phyloP scores from a whole-genome alignment of 768 basidiomycete species.

The Exidia glandulosa region DNA sequence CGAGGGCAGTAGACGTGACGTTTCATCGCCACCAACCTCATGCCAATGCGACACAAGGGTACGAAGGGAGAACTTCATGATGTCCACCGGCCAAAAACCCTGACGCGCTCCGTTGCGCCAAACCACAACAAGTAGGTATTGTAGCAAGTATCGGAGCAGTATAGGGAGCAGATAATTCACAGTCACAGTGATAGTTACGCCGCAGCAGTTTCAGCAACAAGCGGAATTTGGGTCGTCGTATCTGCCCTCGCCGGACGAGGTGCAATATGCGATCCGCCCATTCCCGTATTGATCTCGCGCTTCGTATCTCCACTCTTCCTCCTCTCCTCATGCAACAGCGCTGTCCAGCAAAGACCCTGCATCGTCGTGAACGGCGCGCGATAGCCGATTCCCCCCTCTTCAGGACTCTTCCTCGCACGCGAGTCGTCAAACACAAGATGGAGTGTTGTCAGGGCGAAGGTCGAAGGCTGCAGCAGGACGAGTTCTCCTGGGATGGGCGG shows the following conservation, averaged over 20 bases:
- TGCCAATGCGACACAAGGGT: no score
- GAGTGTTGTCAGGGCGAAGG: constrained; percentile 40
- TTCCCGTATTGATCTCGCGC: background rate
- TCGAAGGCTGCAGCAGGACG: constrained; percentile 46
- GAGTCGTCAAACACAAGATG: constrained; percentile 58
- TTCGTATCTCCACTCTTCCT: background rate
- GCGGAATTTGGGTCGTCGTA: background rate
- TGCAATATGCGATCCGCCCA: background rate
- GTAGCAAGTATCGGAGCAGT: no score
- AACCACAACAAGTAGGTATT: no score
- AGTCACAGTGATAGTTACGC: no score
- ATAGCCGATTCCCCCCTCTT: constrained; percentile 46
- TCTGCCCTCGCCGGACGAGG: background rate
- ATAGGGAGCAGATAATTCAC: no score
- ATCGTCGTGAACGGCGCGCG: constrained; percentile 45
- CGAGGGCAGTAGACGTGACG: no score
- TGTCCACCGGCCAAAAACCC: no score
- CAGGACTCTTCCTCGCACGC: constrained; percentile 31
- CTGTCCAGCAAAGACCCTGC: constrained; percentile 27
- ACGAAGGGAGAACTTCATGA: no score
- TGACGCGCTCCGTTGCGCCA: no score
- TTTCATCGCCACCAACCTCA: no score
- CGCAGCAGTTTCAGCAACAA: background rate
- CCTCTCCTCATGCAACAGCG: background rate
- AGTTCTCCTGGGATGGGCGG: constrained; percentile 25